A percentile compares a stretch with the other conserved stretches of the same genome.
Evolutionary conservation across 2,329 filamentous ascomycete species (phyloP).

Genomic region (Verruconis gallopava): DNA sequence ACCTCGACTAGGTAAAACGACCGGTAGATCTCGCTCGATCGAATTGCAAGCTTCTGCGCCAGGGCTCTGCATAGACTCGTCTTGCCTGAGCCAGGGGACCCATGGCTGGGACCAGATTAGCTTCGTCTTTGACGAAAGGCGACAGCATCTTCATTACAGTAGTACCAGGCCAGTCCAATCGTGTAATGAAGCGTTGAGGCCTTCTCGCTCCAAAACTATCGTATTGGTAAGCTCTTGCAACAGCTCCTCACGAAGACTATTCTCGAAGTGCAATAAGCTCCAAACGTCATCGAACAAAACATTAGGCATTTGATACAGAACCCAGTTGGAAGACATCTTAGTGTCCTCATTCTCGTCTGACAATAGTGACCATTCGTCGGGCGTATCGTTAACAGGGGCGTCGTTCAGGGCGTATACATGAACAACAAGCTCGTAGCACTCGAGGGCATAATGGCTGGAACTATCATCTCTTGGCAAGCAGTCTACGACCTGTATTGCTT

Average conservation of each 20-base stretch:
- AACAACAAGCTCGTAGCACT: constrained; percentile 27
- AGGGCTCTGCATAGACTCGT: constrained; percentile 33
- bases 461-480: constrained; percentile 19
- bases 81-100: constrained; percentile 32
- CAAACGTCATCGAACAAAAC: constrained; percentile 29
- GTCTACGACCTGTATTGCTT: constrained; percentile 25
- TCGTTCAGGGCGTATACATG: constrained; percentile 28
- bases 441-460: constrained; percentile 17
- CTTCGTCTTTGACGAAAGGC: neutral
- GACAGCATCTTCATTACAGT: neutral
- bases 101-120: constrained; percentile 19
- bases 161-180: constrained; percentile 34
- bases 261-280: constrained; percentile 32
- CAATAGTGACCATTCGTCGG: constrained; percentile 12
- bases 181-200: constrained; percentile 25
- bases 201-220: constrained; percentile 15
- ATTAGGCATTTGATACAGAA: constrained; percentile 25
- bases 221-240: constrained; percentile 29
- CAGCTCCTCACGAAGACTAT: constrained; percentile 27
- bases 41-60: constrained; percentile 39
- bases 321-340: constrained; percentile 19
- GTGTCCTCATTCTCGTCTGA: constrained; percentile 17
- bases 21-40: constrained; percentile 26
- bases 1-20: constrained; percentile 30
- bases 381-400: constrained; percentile 15